Evolutionary conservation across 805 yeast species (phyloP), one percentile per base, ranked within the genome.

Genomic region (Yamadazyma philogaea): DNA sequence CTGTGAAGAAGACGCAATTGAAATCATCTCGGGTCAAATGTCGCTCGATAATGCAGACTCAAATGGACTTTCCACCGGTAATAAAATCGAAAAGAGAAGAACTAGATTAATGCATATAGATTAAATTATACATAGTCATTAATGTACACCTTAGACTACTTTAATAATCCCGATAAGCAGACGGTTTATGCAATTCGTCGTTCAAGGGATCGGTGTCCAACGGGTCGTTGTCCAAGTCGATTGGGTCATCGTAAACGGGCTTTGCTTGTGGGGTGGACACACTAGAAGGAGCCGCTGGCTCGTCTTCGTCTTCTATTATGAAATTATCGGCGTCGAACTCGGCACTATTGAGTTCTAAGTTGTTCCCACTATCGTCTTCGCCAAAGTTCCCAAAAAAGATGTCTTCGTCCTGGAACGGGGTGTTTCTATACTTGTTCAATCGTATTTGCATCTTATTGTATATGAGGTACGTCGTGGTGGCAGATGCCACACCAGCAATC

Each of bases 401-500:
- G 19, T 58, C 55, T 10, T 46, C 43, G 14, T 43, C 43, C 5
- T 22, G 19, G 27, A 22, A 16, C 18, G 44, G 32, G 6, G 53
- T 53, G 2, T 39, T 41, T 28, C 59, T 64, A 47, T 65, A 67
- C 8, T 51, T 42, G 6, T 52, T 49, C 44, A 70, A 54, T 49
- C 68, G 69, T 27, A 46, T 44, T 49, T 71, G 71, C 72, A 78
- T 67, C 46, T 78, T 78, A 34, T 63, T 59, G 61, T 87, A 89
- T 7, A 90, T 72, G 8, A 87, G 44, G 66, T 78, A 82, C 1
- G 93, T 81, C 0, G 91, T 82, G 7, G 68, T 45, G 0, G 75
- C 63, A 5, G 87, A 73, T 0, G 84, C 78, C 0, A 60, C 34
- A 3, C 66, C 68, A 0, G 96, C 80, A 3, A 84, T 47, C 0